These are phyloP conservation scores for Talaromyces verruculosus DNA, from an alignment of 2,329 filamentous ascomycete genomes.

Conservation along the genomic window DNA sequence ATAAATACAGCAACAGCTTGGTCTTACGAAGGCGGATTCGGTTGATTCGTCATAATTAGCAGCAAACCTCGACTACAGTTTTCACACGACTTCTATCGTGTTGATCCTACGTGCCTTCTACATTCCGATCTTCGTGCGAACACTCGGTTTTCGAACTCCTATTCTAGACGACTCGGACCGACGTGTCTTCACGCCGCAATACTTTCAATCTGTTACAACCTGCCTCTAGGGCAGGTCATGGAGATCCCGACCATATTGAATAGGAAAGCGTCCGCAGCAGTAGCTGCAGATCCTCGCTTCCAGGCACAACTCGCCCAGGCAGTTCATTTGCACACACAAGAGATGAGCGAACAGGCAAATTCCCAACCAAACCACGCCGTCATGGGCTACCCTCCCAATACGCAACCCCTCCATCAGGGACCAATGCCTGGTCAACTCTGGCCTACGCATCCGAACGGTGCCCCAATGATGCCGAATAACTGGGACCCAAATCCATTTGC, in stretches of 20 bases:
- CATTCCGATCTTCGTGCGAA: background rate
- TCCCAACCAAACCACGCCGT: slow-evolving; percentile 58
- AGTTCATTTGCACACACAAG: slow-evolving; percentile 42
- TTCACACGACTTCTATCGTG: background rate
- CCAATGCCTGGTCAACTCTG: slow-evolving; percentile 45
- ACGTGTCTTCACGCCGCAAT: background rate
- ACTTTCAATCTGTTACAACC: slow-evolving; percentile 21
- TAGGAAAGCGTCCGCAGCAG: slow-evolving; percentile 48
- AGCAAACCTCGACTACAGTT: background rate
- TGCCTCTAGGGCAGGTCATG: slow-evolving; percentile 45
- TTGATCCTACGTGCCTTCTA: background rate
- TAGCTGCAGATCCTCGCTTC: slow-evolving; percentile 45
- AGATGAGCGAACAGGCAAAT: slow-evolving; percentile 59
- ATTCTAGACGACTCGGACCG: background rate
- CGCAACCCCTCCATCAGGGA: slow-evolving; percentile 53
- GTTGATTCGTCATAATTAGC: background rate
- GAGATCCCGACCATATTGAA: slow-evolving; percentile 56
- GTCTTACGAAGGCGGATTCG: background rate
- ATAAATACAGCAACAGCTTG: background rate
- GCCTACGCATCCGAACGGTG: slow-evolving; percentile 48
- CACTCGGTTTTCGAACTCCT: background rate
- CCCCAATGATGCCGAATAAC: slow-evolving; percentile 57
- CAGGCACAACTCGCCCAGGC: slow-evolving; percentile 47
- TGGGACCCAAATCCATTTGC: slow-evolving; percentile 51
- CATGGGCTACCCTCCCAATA: slow-evolving; percentile 57